Evolutionary conservation across 352 stramenopile species (phyloP), one percentile per base, ranked within the genome.

Genomic region (Lagenidium sp.): DNA sequence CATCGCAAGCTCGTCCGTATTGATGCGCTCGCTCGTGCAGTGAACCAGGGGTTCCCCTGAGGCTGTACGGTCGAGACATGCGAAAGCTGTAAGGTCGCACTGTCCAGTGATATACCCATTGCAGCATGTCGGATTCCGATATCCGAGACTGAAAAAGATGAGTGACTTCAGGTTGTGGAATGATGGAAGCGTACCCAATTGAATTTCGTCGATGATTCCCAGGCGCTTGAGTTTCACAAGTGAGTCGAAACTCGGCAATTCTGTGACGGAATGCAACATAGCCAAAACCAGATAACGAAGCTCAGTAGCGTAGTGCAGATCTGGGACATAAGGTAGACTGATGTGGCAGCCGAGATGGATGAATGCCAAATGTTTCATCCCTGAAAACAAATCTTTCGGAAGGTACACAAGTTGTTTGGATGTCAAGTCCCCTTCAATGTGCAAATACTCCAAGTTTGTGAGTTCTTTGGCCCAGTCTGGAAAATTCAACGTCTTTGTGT

Each of bases 371-470:
- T 35, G 18, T 6, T 7, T 24, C 52, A 62, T 67, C 0, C 41
- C 2, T 4, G 1, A 1, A 13, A 61, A 56, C 15, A 57, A 19
- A 29, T 60, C 41, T 8, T 6, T 19, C 2, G 51, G 51, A 19
- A 59, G 41, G 21, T 41, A 42, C 34, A 35, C 46, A 38, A 53
- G 44, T 29, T 50, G 37, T 35, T 41, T 44, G 3, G 34, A 4
- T 2, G 51, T 50, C 6, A 42, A 20, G 10, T 49, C 51, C 12
- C 44, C 38, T 24, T 59, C 44, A 19, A 59, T 41, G 19, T 59
- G 44, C 57, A 66, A 31, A 22, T 55, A 66, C n/a, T 54, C 30
- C 11, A 66, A 24, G 0, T 51, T 6, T 0, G n/a, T 50, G 26
- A 61, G 54, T 4, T 57, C 47, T 5, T 44, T 36, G 1, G 21